A percentile compares a stretch with the other conserved stretches of the same genome.
phyloP scores from a whole-genome alignment of 495 filamentous ascomycete species.

The Apodospora peruviana region DNA sequence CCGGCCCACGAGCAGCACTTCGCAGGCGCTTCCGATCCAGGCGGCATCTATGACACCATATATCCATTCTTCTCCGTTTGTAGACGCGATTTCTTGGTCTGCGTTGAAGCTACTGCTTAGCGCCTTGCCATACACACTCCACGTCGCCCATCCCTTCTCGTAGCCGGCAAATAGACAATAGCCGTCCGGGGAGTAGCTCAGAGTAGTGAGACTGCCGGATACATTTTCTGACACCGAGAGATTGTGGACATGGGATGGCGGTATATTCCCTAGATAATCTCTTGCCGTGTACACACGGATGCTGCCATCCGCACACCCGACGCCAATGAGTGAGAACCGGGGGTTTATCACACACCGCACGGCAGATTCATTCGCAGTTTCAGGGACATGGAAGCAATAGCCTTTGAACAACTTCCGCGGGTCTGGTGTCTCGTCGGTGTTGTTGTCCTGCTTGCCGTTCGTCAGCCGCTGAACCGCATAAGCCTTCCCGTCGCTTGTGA shows the following conservation, averaged over 20 bases:
- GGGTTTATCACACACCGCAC: constrained; percentile 81
- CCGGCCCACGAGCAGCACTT: constrained; percentile 66
- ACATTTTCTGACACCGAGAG: constrained; percentile 56
- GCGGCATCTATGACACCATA: constrained; percentile 64
- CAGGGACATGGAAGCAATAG: constrained; percentile 81
- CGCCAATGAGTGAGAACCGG: constrained; percentile 84
- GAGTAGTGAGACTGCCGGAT: constrained; percentile 64
- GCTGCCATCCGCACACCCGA: constrained; percentile 75
- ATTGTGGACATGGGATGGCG: constrained; percentile 74
- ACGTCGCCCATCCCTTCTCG: constrained; percentile 87
- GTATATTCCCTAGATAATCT: constrained; percentile 91
- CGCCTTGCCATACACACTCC: constrained; percentile 94
- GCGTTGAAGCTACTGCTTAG: constrained; percentile 73
- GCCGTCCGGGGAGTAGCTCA: constrained; percentile 91
- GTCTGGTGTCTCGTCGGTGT: constrained; percentile 26
- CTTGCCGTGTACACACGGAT: constrained; percentile 82
- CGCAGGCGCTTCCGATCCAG: constrained; percentile 85
- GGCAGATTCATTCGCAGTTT: constrained; percentile 52
- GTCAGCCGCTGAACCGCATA: constrained; percentile 79
- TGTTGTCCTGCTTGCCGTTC: constrained; percentile 13
- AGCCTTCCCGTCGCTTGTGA: constrained; percentile 81
- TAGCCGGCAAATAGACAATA: constrained; percentile 95
- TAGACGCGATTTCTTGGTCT: constrained; percentile 55
- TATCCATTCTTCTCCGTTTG: constrained; percentile 74
- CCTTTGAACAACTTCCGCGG: constrained; percentile 75